Evolutionary conservation across 768 basidiomycete genomes (phyloP).

Genomic region (Suillus subluteus): DNA sequence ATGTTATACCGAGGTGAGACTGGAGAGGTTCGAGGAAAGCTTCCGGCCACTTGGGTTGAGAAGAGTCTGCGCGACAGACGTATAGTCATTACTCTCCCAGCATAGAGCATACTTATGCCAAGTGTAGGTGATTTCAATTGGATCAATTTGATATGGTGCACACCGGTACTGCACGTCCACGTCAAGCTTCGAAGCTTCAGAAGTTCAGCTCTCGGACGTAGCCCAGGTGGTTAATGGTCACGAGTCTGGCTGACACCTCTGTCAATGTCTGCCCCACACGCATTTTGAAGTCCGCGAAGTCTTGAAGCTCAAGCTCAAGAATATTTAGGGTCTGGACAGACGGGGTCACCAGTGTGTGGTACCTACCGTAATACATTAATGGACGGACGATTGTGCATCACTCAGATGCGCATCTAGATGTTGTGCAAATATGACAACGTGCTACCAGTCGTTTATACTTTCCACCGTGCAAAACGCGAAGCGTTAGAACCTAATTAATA

Average conservation of each 20-base stretch:
- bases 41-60: conserved; percentile 31
- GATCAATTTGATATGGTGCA: not conserved
- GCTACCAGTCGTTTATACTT: too few species aligned
- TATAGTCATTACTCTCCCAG: not conserved
- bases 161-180: too few species aligned
- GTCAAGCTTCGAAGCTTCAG: not conserved
- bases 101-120: not conserved
- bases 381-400: too few species aligned
- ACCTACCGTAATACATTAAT: too few species aligned
- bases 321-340: too few species aligned
- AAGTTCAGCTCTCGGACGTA: not conserved
- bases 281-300: not conserved
- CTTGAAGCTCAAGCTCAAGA: too few species aligned
- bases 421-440: too few species aligned
- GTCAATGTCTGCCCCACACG: not conserved
- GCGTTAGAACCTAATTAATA: not conserved
- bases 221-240: too few species aligned
- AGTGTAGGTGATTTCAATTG: not conserved
- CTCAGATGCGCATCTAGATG: too few species aligned
- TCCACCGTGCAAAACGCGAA: not conserved
- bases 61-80: conserved; percentile 16
- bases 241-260: too few species aligned
- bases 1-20: conserved; percentile 67
- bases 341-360: too few species aligned
- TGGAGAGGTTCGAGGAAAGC: conserved; percentile 53